Conservation (phyloP, 2,329 filamentous ascomycete genomes). For the Calonectria multiphialidica region DNA sequence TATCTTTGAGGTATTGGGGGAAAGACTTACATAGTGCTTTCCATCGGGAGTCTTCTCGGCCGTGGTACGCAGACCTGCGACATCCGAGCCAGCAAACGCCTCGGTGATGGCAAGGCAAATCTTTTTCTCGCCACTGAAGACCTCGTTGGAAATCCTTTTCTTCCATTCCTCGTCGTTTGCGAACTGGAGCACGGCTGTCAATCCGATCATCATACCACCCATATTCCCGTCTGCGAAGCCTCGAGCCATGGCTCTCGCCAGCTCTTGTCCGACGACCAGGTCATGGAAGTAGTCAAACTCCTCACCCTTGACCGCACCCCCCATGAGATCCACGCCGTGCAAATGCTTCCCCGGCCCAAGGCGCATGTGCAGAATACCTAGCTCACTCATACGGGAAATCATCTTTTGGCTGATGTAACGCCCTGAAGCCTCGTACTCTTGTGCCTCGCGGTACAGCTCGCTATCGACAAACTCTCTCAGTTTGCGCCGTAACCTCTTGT, state of each 20-base stretch:
- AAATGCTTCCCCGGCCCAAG: constrained; percentile 86
- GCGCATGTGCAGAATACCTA: constrained; percentile 83
- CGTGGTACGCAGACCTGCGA: constrained; percentile 84
- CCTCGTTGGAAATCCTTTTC: constrained; percentile 76
- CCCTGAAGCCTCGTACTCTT: constrained; percentile 80
- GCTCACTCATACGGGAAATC: constrained; percentile 81
- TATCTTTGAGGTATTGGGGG: too few species aligned
- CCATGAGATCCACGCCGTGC: constrained; percentile 76
- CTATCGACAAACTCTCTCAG: constrained; percentile 79
- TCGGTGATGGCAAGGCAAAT: constrained; percentile 90
- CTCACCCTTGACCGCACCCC: constrained; percentile 78
- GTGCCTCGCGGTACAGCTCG: constrained; percentile 80
- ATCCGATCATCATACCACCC: constrained; percentile 85
- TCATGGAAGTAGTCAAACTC: constrained; percentile 93
- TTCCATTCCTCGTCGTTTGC: constrained; percentile 75
- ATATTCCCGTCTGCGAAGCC: constrained; percentile 91
- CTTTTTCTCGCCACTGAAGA: constrained; percentile 85
- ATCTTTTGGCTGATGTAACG: constrained; percentile 77
- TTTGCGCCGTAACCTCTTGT: constrained; percentile 75
- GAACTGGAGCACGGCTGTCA: constrained; percentile 85
- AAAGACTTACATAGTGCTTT: constrained; percentile 67
- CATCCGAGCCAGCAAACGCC: constrained; percentile 84
- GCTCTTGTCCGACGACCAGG: constrained; percentile 80
- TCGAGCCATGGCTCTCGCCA: constrained; percentile 76
- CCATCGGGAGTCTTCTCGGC: constrained; percentile 82